A percentile compares a stretch with the other conserved stretches of the same genome.
Evolutionary conservation across 805 yeast genomes (phyloP).

Genomic region (Candida stauntonica): DNA sequence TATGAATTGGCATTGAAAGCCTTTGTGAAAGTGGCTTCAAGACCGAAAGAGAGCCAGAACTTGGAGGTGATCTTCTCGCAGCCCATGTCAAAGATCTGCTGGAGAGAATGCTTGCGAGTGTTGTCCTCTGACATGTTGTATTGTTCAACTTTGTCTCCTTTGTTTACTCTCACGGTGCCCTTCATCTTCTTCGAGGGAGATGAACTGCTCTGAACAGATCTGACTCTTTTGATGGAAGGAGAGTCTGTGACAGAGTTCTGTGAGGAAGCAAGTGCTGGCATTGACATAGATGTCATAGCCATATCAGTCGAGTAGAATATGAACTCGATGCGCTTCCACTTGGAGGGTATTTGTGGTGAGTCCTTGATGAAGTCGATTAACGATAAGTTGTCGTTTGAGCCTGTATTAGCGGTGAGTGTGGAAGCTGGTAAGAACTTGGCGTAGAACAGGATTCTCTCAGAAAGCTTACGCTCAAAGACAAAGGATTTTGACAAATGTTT

Average conservation of each 20-base stretch:
- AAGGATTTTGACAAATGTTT: conserved; percentile 22
- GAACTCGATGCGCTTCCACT: conserved; percentile 53
- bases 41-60: conserved; percentile 58
- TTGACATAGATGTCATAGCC: neutral
- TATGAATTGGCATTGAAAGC: conserved; percentile 57
- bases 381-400: conserved; percentile 36
- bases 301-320: conserved; percentile 38
- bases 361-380: conserved; percentile 43
- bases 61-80: conserved; percentile 53
- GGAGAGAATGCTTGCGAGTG: conserved; percentile 48
- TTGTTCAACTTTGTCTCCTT: conserved; percentile 42
- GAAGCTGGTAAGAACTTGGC: conserved; percentile 53
- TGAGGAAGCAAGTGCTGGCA: neutral
- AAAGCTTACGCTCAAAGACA: conserved; percentile 23
- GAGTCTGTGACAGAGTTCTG: conserved; percentile 11
- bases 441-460: conserved; percentile 35
- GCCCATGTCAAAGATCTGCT: conserved; percentile 63
- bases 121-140: conserved; percentile 52
- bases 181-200: conserved; percentile 23
- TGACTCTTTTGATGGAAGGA: conserved; percentile 15
- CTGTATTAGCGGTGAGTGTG: conserved; percentile 30
- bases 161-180: conserved; percentile 6
- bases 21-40: conserved; percentile 62
- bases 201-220: conserved; percentile 12
- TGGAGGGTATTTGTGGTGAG: conserved; percentile 43